Percentiles rank a stretch among this genome's conserved stretches.
Evolutionary conservation across 176 grass and related monocot species (phyloP).

Genomic region (Phoenix roebelenii): DNA sequence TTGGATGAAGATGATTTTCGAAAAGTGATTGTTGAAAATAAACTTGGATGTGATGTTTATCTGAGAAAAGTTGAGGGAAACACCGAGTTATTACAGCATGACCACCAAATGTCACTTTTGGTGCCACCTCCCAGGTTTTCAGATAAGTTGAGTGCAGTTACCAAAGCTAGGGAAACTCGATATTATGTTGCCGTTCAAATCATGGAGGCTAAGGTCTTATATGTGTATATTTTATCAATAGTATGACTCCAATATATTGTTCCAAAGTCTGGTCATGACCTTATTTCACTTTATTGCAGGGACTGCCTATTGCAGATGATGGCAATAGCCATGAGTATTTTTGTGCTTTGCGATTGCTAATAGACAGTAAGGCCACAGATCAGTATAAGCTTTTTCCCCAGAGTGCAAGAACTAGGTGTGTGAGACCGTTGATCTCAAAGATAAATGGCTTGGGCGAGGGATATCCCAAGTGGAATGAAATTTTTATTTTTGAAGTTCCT

Average conservation of each 20-base stretch:
- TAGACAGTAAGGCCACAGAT: constrained; percentile 68
- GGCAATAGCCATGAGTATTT: constrained; percentile 89
- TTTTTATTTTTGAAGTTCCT: constrained; percentile 99
- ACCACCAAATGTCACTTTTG: constrained; percentile 48
- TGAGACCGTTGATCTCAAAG: constrained; percentile 45
- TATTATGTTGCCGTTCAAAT: constrained; percentile 95
- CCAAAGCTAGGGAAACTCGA: constrained; percentile 62
- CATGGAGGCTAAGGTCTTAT: constrained; percentile 67
- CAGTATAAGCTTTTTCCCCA: constrained; percentile 93
- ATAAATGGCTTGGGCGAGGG: constrained; percentile 27
- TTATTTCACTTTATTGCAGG: constrained; percentile 36
- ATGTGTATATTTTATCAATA: background rate
- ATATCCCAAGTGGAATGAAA: constrained; percentile 85
- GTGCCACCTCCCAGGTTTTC: constrained; percentile 87
- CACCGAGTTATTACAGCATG: constrained; percentile 54
- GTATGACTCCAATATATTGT: too few species aligned
- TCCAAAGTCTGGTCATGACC: background rate
- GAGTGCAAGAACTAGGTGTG: constrained; percentile 96
- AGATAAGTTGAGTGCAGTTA: constrained; percentile 72
- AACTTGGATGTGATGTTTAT: constrained; percentile 92
- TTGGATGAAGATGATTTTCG: constrained; percentile 90
- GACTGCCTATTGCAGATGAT: constrained; percentile 76
- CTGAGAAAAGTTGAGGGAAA: constrained; percentile 61
- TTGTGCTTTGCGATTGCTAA: constrained; percentile 82
- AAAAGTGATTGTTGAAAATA: constrained; percentile 82